phyloP scores from a whole-genome alignment of 208 protist genomes.

The Acanthamoeba sp. region DNA sequence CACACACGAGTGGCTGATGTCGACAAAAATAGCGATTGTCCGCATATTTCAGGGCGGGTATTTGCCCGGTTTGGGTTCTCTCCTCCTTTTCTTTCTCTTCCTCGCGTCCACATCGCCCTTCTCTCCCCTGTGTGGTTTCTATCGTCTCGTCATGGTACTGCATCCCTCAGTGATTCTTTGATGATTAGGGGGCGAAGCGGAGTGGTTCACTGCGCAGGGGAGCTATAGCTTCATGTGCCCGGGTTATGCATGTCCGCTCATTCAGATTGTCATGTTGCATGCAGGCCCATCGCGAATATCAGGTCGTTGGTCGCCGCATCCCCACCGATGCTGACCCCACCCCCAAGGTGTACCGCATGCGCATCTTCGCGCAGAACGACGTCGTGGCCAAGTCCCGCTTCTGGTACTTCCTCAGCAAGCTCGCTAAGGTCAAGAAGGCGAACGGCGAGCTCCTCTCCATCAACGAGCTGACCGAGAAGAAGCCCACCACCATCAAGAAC shows the following conservation, averaged over 20 bases:
- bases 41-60: not conserved
- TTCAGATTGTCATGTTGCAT: not conserved
- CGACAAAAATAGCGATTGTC: not conserved
- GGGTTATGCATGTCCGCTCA: not conserved
- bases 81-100: conserved; percentile 26
- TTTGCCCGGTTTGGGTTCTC: not conserved
- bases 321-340: conserved; percentile 94
- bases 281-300: conserved; percentile 91
- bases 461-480: conserved; percentile 96
- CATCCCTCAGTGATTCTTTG: not conserved
- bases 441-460: conserved; percentile 96
- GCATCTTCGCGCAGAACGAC: conserved; percentile 98
- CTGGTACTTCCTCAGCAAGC: conserved; percentile 99
- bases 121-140: not conserved
- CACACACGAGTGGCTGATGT: not conserved
- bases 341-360: conserved; percentile 98
- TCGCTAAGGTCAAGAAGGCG: conserved; percentile 99
- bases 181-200: not conserved
- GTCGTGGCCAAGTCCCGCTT: conserved; percentile 99
- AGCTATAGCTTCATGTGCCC: not conserved
- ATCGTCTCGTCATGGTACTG: conserved; percentile 34
- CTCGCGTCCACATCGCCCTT: conserved; percentile 49
- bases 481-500: conserved; percentile 97
- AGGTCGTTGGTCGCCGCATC: conserved; percentile 95
- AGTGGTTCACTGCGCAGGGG: not conserved